Conservation (phyloP, 306 rosid genomes). For the Vachellia collinsii region DNA sequence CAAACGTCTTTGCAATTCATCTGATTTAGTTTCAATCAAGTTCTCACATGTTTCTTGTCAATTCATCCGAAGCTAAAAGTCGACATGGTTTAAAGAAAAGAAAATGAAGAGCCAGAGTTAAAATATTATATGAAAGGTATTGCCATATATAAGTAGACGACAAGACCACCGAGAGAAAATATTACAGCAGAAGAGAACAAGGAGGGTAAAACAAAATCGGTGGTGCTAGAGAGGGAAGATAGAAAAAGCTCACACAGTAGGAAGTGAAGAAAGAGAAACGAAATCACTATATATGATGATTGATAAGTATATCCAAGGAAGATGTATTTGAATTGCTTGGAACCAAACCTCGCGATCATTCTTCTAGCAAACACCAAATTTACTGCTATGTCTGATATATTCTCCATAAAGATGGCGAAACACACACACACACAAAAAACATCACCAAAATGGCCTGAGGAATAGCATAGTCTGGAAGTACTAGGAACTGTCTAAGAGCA, state of each 20-base stretch:
- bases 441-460: conserved; percentile 14
- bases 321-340: not conserved
- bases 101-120: not conserved
- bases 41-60: not conserved
- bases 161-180: not conserved
- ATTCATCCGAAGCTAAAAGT: not conserved
- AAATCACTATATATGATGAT: not conserved
- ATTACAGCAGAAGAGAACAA: not conserved
- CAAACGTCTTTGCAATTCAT: not conserved
- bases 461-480: conserved; percentile 8
- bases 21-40: not conserved
- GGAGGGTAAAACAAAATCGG: not conserved
- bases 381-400: not conserved
- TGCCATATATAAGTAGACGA: not conserved
- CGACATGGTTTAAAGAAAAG: not conserved
- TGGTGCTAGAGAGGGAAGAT: not conserved
- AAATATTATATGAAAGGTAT: not conserved
- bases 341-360: not conserved
- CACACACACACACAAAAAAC: not conserved
- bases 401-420: conserved; percentile 3
- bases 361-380: conserved; percentile 3
- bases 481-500: not conserved
- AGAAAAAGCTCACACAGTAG: not conserved
- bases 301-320: not conserved
- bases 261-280: not conserved